Conservation (phyloP, 148 eudicot genomes). For the Camellia japonica region DNA sequence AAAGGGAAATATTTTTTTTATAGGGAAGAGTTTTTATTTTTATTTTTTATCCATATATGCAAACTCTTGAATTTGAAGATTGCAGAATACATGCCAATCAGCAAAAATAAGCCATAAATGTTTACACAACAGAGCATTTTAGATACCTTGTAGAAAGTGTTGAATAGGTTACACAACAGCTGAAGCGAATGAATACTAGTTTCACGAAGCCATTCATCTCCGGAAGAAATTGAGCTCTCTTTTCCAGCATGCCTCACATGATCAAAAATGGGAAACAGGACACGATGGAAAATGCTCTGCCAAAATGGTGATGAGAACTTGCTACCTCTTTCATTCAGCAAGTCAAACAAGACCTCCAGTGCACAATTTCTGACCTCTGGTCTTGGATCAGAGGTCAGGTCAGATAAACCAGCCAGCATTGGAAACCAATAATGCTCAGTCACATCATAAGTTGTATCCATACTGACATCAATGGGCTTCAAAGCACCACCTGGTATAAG, state of each 20-base stretch:
- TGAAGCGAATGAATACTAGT: slow-evolving; percentile 93
- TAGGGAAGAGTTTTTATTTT: too few species aligned
- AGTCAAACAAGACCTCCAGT: slow-evolving; percentile 92
- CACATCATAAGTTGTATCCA: slow-evolving; percentile 69
- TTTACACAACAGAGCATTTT: background rate
- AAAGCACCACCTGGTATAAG: slow-evolving; percentile 93
- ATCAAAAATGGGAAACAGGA: slow-evolving; percentile 94
- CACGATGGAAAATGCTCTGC: slow-evolving; percentile 90
- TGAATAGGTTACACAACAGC: slow-evolving; percentile 93
- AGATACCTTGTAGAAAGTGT: slow-evolving; percentile 92
- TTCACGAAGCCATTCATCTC: slow-evolving; percentile 90
- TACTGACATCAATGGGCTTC: slow-evolving; percentile 67
- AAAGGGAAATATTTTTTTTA: background rate
- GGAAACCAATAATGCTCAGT: slow-evolving; percentile 99
- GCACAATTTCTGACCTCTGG: slow-evolving; percentile 95
- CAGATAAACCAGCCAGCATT: slow-evolving; percentile 98
- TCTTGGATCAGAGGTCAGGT: slow-evolving; percentile 91
- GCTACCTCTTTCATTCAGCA: slow-evolving; percentile 92
- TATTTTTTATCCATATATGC: background rate
- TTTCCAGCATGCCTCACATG: slow-evolving; percentile 90
- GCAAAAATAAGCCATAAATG: background rate
- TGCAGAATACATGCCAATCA: background rate
- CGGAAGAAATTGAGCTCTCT: slow-evolving; percentile 50
- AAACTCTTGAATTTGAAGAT: background rate
- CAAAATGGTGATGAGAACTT: slow-evolving; percentile 91